Conservation (phyloP, 2,329 filamentous ascomycete species). For the Penicillium sp. region DNA sequence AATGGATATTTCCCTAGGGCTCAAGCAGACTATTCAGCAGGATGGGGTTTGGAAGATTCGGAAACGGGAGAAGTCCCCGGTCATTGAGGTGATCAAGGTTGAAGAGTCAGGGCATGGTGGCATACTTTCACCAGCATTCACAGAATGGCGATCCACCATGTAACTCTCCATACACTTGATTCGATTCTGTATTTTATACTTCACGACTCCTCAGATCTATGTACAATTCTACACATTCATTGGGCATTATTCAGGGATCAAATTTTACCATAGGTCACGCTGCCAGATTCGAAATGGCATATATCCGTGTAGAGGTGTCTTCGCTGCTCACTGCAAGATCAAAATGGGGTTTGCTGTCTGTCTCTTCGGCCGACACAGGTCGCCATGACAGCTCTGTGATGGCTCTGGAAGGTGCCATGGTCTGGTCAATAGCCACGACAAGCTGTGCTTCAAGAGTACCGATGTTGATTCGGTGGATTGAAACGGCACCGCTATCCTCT, state of each 20-base stretch:
- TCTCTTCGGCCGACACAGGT: constrained; percentile 39
- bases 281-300: constrained; percentile 34
- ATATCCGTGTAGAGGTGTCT: constrained; percentile 45
- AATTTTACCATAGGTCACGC: background rate
- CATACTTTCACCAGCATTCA: constrained; percentile 75
- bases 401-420: constrained; percentile 60
- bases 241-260: background rate
- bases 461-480: constrained; percentile 40
- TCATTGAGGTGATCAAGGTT: constrained; percentile 72
- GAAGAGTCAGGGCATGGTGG: constrained; percentile 73
- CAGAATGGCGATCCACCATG: constrained; percentile 60
- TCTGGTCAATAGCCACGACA: constrained; percentile 33
- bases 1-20: constrained; percentile 48
- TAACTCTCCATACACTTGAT: background rate
- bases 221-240: background rate
- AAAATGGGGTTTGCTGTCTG: constrained; percentile 15
- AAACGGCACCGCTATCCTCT: constrained; percentile 49
- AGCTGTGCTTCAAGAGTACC: constrained; percentile 31
- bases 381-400: constrained; percentile 71
- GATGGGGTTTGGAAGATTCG: constrained; percentile 82
- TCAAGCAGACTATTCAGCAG: constrained; percentile 58
- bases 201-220: background rate
- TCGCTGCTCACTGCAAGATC: constrained; percentile 49
- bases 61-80: constrained; percentile 60
- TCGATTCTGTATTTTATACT: background rate